Base-by-base conservation (phyloP, 208 protist genomes). In the Leishmania turanica region DNA sequence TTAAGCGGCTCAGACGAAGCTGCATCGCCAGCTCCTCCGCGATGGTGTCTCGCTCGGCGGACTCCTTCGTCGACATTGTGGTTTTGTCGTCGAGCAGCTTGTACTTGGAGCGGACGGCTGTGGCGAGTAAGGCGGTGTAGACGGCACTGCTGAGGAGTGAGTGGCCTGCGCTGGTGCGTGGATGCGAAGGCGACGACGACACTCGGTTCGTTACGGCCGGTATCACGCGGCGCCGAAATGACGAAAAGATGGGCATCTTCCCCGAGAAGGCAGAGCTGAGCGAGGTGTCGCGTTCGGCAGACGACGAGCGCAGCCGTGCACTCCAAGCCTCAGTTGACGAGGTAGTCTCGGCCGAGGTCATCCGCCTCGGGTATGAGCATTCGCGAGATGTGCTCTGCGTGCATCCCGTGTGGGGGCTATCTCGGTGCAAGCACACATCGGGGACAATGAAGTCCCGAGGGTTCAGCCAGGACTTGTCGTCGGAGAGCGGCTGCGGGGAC, bases 21-120 rank as follows among this genome's bases (percentile, higher is more conserved):
- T 77, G 79, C 53, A 84, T 75, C 56, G 80, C 72, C 31, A 83
- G 70, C 71, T 82, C 66, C n/a, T 81, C 81, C n/a, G 73, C 34
- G 27, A 84, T 68, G 45, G 80, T 69, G 53, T 74, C 81, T 21
- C 27, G 45, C 1, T 70, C 58, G 19, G 64, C 73, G 3, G 34
- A 53, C 37, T 19, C 13, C 42, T 56, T 5, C 8, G 73, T 31
- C 77, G 49, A 56, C 19, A 37, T 7, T 11, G 77, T 17, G 5
- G 77, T 31, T 1, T 5, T 34, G 9, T 64, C 62, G 40, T 81
- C 82, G 0, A 77, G 71, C 54, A 86, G 54, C 11, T 58, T 77
- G 74, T 82, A 82, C 74, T 49, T 79, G 3, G 73, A 66, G 2
- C 82, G 78, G 1, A 72, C 51, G 3, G 49, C 73, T 7, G 82